Evolutionary conservation across 148 eudicot species (phyloP), one percentile per base, ranked within the genome.

Genomic region (Rheum nobile): DNA sequence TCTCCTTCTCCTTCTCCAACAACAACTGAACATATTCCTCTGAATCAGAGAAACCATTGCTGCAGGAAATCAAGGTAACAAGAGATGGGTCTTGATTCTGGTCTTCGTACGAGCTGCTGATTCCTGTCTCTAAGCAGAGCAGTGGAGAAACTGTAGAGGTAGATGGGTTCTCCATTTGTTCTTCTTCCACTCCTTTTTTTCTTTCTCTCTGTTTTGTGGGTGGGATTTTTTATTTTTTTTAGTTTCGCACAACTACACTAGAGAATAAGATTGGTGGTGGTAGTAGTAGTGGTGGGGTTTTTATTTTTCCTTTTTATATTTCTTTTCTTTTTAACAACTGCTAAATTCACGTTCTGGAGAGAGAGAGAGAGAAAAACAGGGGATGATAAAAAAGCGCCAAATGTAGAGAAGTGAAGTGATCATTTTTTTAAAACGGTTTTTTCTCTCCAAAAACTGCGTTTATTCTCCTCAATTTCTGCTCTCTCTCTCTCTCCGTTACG

Each of bases 1-100:
- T 67, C 72, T 84, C 86, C 24, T 38, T 67, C 72, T 84, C 86
- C 63, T 70, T 77, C 4, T 77, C 21, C 37, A 84, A 72, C 55
- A 81, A 52, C 1, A 68, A 8, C 26, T 72, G 57, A 6, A 84
- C 21, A 39, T 76, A 81, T 24, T 79, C 82, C 9, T 84, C 81
- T 0, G 29, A 46, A 34, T 65, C 70, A 16, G 74, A 71, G 52
- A 47, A 68, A 41, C 70, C 70, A 65, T 65, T 65, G 70, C 17
- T 65, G 70, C 11, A 65, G 41, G 71, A 28, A 35, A 67, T 34
- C 70, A 79, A 17, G 57, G 17, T 37, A 28, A 32, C 2, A 44
- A 17, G 4, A 26, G 63, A 72, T 29, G 16, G 29, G 41, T 50
- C 17, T n/a, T 72, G 75, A 16, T 74, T 43, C 14, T 44, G 34